Base-by-base conservation (phyloP, 1,139 yeast genomes). In the Suhomyces guaymorum region DNA sequence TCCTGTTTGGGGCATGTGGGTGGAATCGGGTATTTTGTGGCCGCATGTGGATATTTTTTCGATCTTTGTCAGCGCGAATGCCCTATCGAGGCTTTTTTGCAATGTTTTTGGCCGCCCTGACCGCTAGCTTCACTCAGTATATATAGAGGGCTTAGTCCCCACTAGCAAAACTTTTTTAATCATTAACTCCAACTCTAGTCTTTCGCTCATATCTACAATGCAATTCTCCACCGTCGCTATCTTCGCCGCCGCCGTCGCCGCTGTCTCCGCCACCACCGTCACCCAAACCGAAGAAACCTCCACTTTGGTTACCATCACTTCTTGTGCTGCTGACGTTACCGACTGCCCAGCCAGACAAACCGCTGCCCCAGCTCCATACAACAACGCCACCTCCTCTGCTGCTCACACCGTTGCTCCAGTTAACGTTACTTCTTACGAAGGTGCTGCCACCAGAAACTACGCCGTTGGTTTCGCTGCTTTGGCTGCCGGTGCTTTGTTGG, bases 401-500 rank as follows among this genome's bases (percentile, higher is more conserved):
- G 42, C 53, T 42, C 48, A 51, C 51, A 43, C 46, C 53, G 44
- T 53, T 41, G 47, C 59, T 42, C 52, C 54, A 38, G 57, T 61
- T 40, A 59, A 57, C 59, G 64, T 66, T 42, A 52, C 61, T 47
- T 46, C 71, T 34, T 66, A 51, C 60, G 66, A 57, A 51, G 72
- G 62, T 62, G 57, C 51, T 41, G 57, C 48, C 37, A 46, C 43
- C 46, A 54, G 47, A 52, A 48, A 48, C 41, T 51, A 36, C 55
- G 62, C 58, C 38, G 72, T 63, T 48, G 75, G 74, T 66, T 69
- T 66, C 53, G 73, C 67, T 54, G 75, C 72, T 53, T 55, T 69
- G 52, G 72, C 71, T 58, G 75, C 75, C 42, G 75, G 74, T 66
- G 75, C 74, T 63, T 66, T 69, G 57, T 67, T 70, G 57, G 74